Base-by-base conservation (phyloP, 2,329 filamentous ascomycete species). In the Aspergillus arachidicola region DNA sequence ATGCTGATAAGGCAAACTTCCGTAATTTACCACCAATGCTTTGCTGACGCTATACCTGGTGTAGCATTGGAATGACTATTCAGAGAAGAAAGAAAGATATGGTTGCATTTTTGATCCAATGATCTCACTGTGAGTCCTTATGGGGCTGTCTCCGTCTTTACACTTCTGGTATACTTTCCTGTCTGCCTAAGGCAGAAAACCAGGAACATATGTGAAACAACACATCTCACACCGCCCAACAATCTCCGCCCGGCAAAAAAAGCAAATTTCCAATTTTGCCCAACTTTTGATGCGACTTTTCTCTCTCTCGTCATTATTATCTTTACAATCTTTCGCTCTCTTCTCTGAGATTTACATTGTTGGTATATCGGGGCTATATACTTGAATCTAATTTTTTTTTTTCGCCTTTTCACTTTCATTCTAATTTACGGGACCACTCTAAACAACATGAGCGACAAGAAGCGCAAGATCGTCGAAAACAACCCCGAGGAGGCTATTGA, bases 391-490 rank as follows among this genome's bases (percentile, higher is more conserved):
- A 45, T 10, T 38, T 30, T 41, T 23, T 23, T 23, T 55, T 32
- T 38, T 16, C 19, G 12, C 12, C n/a, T 26, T n/a, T 14, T 19
- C 9, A n/a, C 9, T 41, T 41, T n/a, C 23, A 26, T 16, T 30
- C 6, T 21, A 30, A 34, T 38, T 32, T 28, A 11, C 58, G 23
- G 11, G 23, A 56, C n/a, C 36, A 32, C 7, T 10, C 12, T 53
- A 2, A 53, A 57, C 58, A 72, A 60, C 69, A 78, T 78, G 75
- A 70, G 72, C 58, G 75, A 77, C 64, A 78, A 74, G 64, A 77
- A 78, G 70, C 76, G 76, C 72, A 79, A 79, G 71, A 73, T 76
- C 67, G 68, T 69, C n/a, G 70, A 76, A 62, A 69, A 72, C 60
- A 68, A 69, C 62, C 56, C 63, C 43, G 67, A 65, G 26, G 74